Evolutionary conservation across 2,329 filamentous ascomycete genomes (phyloP).

Genomic region (Trichoderma arundinaceum): DNA sequence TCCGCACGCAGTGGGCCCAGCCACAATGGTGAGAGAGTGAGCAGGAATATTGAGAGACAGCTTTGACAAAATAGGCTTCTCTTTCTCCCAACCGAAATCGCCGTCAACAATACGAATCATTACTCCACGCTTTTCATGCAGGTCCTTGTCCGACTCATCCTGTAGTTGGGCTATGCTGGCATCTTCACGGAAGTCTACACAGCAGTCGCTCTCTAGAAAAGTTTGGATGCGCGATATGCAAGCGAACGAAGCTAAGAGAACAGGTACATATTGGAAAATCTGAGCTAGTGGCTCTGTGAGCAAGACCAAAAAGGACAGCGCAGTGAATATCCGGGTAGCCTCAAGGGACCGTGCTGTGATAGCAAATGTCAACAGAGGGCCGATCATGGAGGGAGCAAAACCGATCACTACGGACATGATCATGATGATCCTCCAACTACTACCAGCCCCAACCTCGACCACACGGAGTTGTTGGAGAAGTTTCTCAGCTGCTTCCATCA

Average conservation of each 20-base stretch:
- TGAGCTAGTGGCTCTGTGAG: constrained; percentile 42
- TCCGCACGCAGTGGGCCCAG: constrained; percentile 47
- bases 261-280: constrained; percentile 45
- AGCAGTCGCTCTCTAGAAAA: constrained; percentile 44
- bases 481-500: constrained; percentile 39
- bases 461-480: constrained; percentile 41
- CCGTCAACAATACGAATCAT: constrained; percentile 32
- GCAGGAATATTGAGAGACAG: constrained; percentile 33
- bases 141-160: accelerated
- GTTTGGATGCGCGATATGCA: constrained; percentile 46
- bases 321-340: constrained; percentile 43
- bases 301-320: constrained; percentile 45
- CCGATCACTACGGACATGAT: constrained; percentile 39
- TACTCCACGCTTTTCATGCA: not conserved
- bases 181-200: constrained; percentile 36
- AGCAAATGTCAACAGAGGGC: constrained; percentile 44
- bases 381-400: constrained; percentile 45
- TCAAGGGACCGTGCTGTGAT: constrained; percentile 38
- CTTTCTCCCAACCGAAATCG: constrained; percentile 39
- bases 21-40: constrained; percentile 42
- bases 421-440: constrained; percentile 38
- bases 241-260: constrained; percentile 41
- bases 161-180: not conserved
- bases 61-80: constrained; percentile 36
- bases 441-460: constrained; percentile 41